phyloP scores from a whole-genome alignment of 345 rosid genomes.

The Lenwebbia sp. region DNA sequence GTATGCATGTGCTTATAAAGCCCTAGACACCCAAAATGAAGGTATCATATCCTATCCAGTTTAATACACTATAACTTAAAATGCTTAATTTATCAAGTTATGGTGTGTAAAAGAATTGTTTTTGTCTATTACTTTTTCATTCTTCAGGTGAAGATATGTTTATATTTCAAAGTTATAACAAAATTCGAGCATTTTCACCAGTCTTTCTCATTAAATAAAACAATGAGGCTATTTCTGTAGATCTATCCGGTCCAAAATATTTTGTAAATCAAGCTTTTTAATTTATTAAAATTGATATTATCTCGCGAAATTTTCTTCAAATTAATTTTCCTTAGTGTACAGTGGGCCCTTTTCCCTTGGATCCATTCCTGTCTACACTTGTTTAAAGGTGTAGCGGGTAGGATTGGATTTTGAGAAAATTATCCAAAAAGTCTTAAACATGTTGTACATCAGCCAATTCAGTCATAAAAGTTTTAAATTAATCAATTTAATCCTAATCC shows the following conservation, averaged over 20 bases:
- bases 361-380: background rate
- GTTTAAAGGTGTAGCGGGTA: background rate
- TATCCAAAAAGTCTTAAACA: background rate
- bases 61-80: background rate
- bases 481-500: background rate
- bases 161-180: background rate
- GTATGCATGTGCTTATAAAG: background rate
- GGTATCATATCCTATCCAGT: background rate
- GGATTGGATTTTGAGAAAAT: background rate
- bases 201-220: background rate
- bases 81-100: background rate
- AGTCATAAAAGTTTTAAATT: background rate
- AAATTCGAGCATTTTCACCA: background rate
- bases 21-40: background rate
- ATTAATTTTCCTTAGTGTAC: background rate
- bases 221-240: background rate
- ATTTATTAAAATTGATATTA: background rate
- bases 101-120: background rate
- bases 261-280: background rate
- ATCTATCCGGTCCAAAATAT: background rate
- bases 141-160: background rate
- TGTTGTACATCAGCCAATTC: rapidly evolving
- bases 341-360: background rate
- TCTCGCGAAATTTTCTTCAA: background rate
- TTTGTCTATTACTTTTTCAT: background rate